Evolutionary conservation across 2,329 filamentous ascomycete genomes (phyloP), one percentile per base, ranked within the genome.

Genomic region (Penicillium paneum): DNA sequence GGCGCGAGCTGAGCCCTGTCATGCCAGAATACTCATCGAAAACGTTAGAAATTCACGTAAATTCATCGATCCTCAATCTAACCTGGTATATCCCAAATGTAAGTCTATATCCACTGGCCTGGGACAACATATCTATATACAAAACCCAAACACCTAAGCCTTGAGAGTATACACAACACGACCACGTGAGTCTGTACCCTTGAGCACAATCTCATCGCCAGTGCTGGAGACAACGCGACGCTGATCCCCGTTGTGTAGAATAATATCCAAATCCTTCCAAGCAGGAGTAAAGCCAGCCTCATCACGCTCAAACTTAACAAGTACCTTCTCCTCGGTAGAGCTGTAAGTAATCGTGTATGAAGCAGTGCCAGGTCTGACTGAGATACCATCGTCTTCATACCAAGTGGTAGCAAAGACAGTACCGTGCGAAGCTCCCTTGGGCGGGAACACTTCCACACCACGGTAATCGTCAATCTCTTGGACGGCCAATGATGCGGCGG

Each of bases 341-440:
- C 68, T 68, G 57, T 81, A 82, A 26, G 52, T 67, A 29, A 81
- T 38, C 0, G 67, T 76, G 57, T 79, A 80, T 6, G 57, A 67
- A 0, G 78, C 74, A 21, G 79, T 74, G 17, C 65, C 61, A 2
- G 74, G 70, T 5, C 70, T 55, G 8, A 76, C 73, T 8, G 80
- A 78, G 28, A 83, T 76, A 0, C 81, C 82, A 66, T 85, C 81
- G 56, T 85, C 82, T 64, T 85, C 82, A 44, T 76, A 77, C 81
- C 82, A 85, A 0, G 69, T 76, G 13, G 69, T 76, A 15, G 55
- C 57, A 55, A 73, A 79, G 8, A 67, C 72, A 13, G 64, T 67
- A 0, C 69, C 75, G 36, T 73, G 67, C 2, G 71, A 75, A 24
- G 68, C 73, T 0, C 72, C 72, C 26, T 69, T 67, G 0, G 81